Percentiles rank a stretch among this genome's conserved stretches.
Evolutionary conservation across 441 rosid genomes (phyloP).

Genomic region (Cnidoscolus chayamansa): DNA sequence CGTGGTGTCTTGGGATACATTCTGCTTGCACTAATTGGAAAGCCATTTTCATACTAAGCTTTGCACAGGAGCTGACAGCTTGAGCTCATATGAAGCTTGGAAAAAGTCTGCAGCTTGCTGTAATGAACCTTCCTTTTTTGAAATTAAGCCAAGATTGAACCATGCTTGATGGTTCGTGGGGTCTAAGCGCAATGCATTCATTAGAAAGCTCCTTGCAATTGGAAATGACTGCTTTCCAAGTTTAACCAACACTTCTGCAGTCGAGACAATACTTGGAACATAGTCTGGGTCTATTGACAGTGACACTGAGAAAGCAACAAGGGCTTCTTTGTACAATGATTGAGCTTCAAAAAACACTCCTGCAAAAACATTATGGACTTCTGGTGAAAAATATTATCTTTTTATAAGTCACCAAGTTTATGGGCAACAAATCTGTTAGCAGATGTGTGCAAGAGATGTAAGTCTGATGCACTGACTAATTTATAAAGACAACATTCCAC

Average conservation of each 20-base stretch:
- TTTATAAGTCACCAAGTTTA: too few relatives aligned
- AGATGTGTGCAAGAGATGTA: not conserved
- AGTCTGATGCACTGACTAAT: not conserved
- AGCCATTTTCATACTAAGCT: constrained; percentile 35
- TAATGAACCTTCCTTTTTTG: constrained; percentile 73
- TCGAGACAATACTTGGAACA: constrained; percentile 74
- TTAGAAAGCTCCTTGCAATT: constrained; percentile 72
- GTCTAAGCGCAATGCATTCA: constrained; percentile 72
- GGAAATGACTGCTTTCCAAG: constrained; percentile 53
- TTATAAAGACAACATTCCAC: constrained; percentile 30
- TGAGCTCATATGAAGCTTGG: constrained; percentile 89
- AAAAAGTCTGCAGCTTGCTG: constrained; percentile 87
- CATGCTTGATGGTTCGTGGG: constrained; percentile 75
- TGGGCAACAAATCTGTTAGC: not conserved
- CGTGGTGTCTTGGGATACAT: not conserved
- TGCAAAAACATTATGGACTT: constrained; percentile 29
- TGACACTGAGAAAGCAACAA: constrained; percentile 61
- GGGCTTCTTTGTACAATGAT: constrained; percentile 68
- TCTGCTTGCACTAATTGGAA: constrained; percentile 8
- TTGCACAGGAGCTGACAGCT: constrained; percentile 69
- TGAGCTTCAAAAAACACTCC: constrained; percentile 65
- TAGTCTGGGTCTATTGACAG: constrained; percentile 73
- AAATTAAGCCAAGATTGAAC: constrained; percentile 74
- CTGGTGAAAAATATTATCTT: too few relatives aligned
- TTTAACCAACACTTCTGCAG: constrained; percentile 64